These are phyloP conservation scores for Thoreauomyces humboldtii DNA, from an alignment of 192 early-diverging fungal genomes.

Conservation along the genomic window DNA sequence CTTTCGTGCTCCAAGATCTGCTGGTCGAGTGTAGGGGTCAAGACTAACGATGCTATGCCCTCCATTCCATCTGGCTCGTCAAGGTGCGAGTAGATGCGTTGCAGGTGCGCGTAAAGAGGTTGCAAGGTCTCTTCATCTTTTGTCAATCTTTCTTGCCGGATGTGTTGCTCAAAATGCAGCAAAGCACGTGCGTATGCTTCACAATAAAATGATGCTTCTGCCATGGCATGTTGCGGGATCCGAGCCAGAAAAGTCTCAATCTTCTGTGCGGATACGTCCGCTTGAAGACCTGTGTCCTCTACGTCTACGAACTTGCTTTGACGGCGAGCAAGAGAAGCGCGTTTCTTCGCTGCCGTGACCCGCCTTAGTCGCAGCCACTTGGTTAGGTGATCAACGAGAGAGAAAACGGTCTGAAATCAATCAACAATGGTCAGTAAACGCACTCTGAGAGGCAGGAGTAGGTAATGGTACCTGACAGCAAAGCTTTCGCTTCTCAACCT, in stretches of 20 bases:
- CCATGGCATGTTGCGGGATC: constrained; percentile 65
- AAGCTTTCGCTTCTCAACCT: constrained; percentile 36
- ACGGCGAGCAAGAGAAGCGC: constrained; percentile 20
- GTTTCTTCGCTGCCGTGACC: constrained; percentile 21
- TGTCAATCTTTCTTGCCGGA: constrained; percentile 37
- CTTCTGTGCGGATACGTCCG: constrained; percentile 22
- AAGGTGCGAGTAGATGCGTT: constrained; percentile 63
- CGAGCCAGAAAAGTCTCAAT: constrained; percentile 51
- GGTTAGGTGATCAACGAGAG: constrained; percentile 56
- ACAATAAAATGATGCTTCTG: constrained; percentile 55
- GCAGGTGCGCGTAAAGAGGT: constrained; percentile 49
- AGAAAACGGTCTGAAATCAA: constrained; percentile 47
- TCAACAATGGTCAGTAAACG: too few relatives aligned
- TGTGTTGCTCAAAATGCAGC: constrained; percentile 67
- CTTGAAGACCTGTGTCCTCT: constrained; percentile 22
- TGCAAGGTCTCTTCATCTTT: constrained; percentile 29
- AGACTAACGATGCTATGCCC: constrained; percentile 54
- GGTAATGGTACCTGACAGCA: constrained; percentile 49
- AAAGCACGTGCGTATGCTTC: constrained; percentile 68
- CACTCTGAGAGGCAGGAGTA: too few relatives aligned
- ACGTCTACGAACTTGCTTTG: constrained; percentile 16
- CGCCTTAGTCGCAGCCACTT: constrained; percentile 40
- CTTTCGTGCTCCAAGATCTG: constrained; percentile 64
- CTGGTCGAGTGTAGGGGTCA: constrained; percentile 56
- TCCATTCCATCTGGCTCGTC: constrained; percentile 72